Evolutionary conservation across 75 land plant species (phyloP).

Genomic region (Pinus taeda): DNA sequence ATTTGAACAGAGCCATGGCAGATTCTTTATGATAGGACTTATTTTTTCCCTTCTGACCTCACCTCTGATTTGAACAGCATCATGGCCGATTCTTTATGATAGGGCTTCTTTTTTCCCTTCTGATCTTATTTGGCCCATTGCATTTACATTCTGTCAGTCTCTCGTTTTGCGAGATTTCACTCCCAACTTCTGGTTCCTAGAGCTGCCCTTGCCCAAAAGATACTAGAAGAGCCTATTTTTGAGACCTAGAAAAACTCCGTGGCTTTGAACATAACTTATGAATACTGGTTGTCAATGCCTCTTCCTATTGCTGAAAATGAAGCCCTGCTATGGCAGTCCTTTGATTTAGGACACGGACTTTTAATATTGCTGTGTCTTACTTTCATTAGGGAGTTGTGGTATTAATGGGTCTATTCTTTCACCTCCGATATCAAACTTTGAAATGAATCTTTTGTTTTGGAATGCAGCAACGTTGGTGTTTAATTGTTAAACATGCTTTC

Average conservation of each 20-base stretch:
- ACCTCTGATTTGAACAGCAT: neutral
- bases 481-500: neutral
- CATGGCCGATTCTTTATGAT: neutral
- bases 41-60: neutral
- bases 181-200: neutral
- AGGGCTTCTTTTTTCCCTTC: neutral
- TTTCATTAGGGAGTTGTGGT: neutral
- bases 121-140: neutral
- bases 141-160: neutral
- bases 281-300: neutral
- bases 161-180: neutral
- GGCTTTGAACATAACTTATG: too few species aligned
- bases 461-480: neutral
- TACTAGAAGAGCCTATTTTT: neutral
- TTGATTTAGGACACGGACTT: neutral
- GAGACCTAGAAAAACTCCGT: neutral
- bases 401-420: neutral
- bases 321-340: too few species aligned
- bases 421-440: neutral
- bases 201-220: neutral
- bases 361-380: neutral
- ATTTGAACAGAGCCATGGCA: neutral
- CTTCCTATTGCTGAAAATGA: neutral
- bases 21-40: neutral
- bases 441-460: neutral